phyloP scores from a whole-genome alignment of 129 eudicot species.

The Flaveria sonorensis region DNA sequence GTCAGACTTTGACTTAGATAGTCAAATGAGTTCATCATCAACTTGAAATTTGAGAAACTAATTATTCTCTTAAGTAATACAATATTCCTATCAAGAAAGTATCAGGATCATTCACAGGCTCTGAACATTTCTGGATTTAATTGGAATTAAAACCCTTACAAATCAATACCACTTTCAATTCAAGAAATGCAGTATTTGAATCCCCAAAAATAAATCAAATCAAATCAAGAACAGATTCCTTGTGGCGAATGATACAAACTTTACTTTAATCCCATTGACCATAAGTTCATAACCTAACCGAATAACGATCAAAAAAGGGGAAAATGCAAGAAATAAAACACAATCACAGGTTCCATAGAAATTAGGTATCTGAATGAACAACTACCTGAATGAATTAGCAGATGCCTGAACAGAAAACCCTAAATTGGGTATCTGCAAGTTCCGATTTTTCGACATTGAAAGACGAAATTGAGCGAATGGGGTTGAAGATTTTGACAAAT shows the following conservation, averaged over 20 bases:
- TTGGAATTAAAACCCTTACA: neutral
- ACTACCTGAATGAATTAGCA: conserved; percentile 56
- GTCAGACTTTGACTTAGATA: neutral
- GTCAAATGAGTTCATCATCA: neutral
- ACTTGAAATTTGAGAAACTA: neutral
- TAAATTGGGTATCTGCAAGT: conserved; percentile 29
- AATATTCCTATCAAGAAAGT: too few species aligned
- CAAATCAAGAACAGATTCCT: neutral
- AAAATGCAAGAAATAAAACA: neutral
- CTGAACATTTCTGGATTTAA: neutral
- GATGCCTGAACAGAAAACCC: conserved; percentile 42
- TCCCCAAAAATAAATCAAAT: neutral
- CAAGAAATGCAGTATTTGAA: neutral
- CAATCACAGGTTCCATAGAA: neutral
- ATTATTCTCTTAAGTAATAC: neutral
- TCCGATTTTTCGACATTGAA: conserved; percentile 33
- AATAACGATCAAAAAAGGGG: neutral
- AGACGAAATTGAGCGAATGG: neutral
- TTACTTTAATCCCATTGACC: neutral
- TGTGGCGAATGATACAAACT: neutral
- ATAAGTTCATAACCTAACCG: neutral
- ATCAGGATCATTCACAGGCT: neutral
- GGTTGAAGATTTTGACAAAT: neutral
- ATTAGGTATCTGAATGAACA: neutral
- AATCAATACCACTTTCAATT: neutral